Evolutionary conservation across 495 filamentous ascomycete genomes (phyloP).

Genomic region (Hypomontagnella submonticulosa): DNA sequence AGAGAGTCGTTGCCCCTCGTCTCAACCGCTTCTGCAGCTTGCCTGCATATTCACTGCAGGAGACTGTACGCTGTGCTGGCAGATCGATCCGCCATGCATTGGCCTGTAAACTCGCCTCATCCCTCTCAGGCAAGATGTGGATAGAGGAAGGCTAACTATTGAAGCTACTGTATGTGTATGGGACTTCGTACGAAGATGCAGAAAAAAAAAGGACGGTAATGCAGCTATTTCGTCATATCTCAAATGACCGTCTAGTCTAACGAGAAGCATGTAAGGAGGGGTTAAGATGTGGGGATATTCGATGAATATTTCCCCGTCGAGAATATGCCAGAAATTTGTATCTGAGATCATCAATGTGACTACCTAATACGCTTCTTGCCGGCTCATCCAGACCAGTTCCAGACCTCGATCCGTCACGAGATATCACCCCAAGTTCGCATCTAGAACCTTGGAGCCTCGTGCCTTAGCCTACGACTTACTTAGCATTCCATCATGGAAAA

Average conservation of each 20-base stretch:
- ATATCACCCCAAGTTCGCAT: constrained; percentile 23
- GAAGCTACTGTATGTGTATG: neutral
- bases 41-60: constrained; percentile 46
- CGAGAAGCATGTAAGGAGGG: constrained; percentile 24
- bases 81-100: constrained; percentile 47
- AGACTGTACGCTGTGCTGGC: constrained; percentile 49
- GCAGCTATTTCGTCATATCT: constrained; percentile 38
- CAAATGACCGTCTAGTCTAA: constrained; percentile 17
- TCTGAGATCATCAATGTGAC: constrained; percentile 31
- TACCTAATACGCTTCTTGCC: constrained; percentile 28
- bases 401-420: constrained; percentile 29
- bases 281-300: constrained; percentile 25
- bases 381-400: constrained; percentile 29
- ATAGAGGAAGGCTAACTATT: constrained; percentile 1
- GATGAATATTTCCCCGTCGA: constrained; percentile 21
- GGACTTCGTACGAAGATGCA: constrained; percentile 19
- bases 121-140: constrained; percentile 20
- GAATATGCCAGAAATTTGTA: constrained; percentile 16
- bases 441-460: constrained; percentile 33
- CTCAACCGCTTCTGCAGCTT: constrained; percentile 44
- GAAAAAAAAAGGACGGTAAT: constrained; percentile 14
- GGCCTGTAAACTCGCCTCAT: constrained; percentile 41
- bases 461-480: constrained; percentile 1
- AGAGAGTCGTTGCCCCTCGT: constrained; percentile 45
- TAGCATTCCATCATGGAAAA: constrained; percentile 5